Percentiles rank a stretch among this genome's conserved stretches.
phyloP scores from a whole-genome alignment of 2,329 filamentous ascomycete genomes.

The Aspergillus phoenicis region DNA sequence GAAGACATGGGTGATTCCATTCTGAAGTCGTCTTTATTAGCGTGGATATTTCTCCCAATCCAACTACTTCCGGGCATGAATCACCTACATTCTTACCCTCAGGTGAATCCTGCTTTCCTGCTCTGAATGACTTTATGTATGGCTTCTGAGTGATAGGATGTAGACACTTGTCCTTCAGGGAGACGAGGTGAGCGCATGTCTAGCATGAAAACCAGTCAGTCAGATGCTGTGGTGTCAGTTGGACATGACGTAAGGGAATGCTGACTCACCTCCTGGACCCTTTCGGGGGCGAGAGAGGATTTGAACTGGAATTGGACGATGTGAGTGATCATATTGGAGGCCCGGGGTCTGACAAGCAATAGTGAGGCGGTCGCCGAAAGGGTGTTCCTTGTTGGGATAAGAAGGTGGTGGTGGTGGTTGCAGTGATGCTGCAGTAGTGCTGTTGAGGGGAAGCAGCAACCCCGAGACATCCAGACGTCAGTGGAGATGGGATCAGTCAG shows the following conservation, averaged over 20 bases:
- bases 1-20: constrained; percentile 68
- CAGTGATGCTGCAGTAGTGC: too few relatives aligned
- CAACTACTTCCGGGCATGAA: not conserved
- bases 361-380: not conserved
- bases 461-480: too few relatives aligned
- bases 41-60: not conserved
- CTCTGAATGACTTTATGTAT: constrained; percentile 63
- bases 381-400: not conserved
- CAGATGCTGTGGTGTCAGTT: not conserved
- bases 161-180: constrained; percentile 60
- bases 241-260: not conserved
- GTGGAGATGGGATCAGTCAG: too few relatives aligned
- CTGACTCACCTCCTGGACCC: constrained; percentile 58
- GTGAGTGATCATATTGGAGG: constrained; percentile 54
- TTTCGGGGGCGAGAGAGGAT: constrained; percentile 48
- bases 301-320: constrained; percentile 70
- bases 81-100: constrained; percentile 61
- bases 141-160: constrained; percentile 60
- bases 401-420: not conserved
- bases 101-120: constrained; percentile 63
- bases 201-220: constrained; percentile 30
- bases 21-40: not conserved
- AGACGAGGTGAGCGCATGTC: constrained; percentile 60
- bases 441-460: too few relatives aligned
- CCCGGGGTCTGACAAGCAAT: not conserved